A percentile compares a stretch with the other conserved stretches of the same genome.
Evolutionary conservation across 2,329 filamentous ascomycete species (phyloP).

Genomic region (Aspergillus pseudonomiae): DNA sequence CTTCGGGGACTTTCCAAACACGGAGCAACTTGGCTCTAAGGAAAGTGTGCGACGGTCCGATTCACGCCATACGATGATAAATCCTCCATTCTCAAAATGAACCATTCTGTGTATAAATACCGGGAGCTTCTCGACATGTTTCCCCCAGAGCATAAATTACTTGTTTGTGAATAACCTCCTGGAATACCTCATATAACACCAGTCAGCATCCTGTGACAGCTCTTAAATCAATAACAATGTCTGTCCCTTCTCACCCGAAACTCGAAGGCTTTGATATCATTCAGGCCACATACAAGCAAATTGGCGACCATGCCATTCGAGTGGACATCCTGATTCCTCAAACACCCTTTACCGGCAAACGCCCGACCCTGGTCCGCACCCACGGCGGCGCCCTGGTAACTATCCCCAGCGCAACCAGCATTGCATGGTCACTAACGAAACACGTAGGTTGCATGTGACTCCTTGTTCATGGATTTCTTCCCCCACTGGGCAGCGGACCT

Average conservation of each 20-base stretch:
- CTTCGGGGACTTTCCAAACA: neutral
- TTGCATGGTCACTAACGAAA: neutral
- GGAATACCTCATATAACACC: neutral
- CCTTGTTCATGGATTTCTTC: slow-evolving; percentile 27
- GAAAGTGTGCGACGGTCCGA: neutral
- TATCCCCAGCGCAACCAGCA: neutral
- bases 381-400: neutral
- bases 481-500: slow-evolving; percentile 44
- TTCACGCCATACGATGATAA: neutral
- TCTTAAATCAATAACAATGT: neutral
- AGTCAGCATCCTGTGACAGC: too few species aligned
- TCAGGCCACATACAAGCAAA: neutral
- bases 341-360: neutral
- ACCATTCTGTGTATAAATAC: neutral
- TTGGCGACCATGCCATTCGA: neutral
- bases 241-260: neutral
- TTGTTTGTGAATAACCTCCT: neutral
- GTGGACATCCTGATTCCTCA: neutral
- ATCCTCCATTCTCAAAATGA: neutral
- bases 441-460: neutral
- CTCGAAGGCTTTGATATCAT: neutral
- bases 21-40: neutral
- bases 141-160: neutral
- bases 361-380: neutral
- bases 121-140: neutral